Evolutionary conservation across 225 moss, liverwort and hornwort species (phyloP).

Genomic region (Physcomitrium patens): DNA sequence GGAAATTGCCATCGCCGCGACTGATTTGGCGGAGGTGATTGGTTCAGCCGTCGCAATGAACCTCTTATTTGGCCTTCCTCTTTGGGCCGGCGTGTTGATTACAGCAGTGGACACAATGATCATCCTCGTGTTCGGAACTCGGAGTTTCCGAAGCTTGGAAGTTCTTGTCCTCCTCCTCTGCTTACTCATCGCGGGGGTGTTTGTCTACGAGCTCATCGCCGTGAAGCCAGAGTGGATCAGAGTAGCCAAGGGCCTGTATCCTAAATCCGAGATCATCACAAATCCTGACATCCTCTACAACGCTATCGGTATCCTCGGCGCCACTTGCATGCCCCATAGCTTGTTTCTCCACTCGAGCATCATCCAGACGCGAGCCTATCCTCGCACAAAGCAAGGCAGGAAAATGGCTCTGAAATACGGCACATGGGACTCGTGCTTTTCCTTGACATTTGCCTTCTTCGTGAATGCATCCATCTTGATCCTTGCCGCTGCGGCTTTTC

Average conservation of each 20-base stretch:
- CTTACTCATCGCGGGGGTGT: slow-evolving; percentile 69
- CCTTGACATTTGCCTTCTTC: slow-evolving; percentile 86
- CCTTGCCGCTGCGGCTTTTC: slow-evolving; percentile 82
- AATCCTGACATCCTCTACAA: slow-evolving; percentile 60
- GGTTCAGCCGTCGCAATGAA: slow-evolving; percentile 91
- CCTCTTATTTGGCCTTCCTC: slow-evolving; percentile 74
- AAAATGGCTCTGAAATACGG: slow-evolving; percentile 83
- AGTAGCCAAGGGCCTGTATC: slow-evolving; percentile 64
- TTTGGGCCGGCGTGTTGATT: slow-evolving; percentile 89
- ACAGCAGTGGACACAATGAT: slow-evolving; percentile 82
- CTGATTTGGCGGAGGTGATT: slow-evolving; percentile 91
- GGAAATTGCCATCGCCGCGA: slow-evolving; percentile 91
- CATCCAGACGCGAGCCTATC: slow-evolving; percentile 86
- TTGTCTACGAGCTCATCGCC: slow-evolving; percentile 79
- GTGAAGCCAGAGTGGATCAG: slow-evolving; percentile 79
- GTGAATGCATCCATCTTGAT: slow-evolving; percentile 84
- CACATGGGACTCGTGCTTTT: slow-evolving; percentile 76
- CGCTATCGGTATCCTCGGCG: slow-evolving; percentile 86
- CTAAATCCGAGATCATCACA: slow-evolving; percentile 61
- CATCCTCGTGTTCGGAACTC: slow-evolving; percentile 72
- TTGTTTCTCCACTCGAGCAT: slow-evolving; percentile 92
- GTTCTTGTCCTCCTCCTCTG: slow-evolving; percentile 65
- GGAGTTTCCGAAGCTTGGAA: slow-evolving; percentile 81
- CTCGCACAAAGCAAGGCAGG: slow-evolving; percentile 82
- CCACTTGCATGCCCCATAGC: slow-evolving; percentile 95